These are phyloP conservation scores for Neurospora terricola DNA, from an alignment of 495 filamentous ascomycete genomes.

Conservation along the genomic window DNA sequence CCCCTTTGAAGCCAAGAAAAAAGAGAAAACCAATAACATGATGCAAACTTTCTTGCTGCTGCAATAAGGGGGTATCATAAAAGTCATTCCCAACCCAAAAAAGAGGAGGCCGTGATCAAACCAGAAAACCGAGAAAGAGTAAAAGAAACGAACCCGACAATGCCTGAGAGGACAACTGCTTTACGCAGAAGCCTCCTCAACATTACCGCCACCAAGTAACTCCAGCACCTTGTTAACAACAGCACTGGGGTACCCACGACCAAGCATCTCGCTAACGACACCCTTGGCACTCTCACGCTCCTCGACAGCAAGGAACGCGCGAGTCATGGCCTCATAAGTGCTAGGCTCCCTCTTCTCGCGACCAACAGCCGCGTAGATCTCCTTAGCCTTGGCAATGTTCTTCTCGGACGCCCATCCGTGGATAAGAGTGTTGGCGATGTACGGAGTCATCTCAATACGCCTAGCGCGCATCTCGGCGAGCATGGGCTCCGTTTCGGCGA, in stretches of 20 bases:
- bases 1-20: not conserved
- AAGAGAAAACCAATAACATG: not conserved
- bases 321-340: constrained; percentile 99
- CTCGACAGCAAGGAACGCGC: constrained; percentile 78
- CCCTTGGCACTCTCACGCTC: constrained; percentile 61
- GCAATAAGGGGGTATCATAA: not conserved
- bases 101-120: constrained; percentile 3
- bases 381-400: constrained; percentile 66
- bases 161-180: not conserved
- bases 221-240: constrained; percentile 89
- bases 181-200: constrained; percentile 10
- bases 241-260: constrained; percentile 79
- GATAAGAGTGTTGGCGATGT: constrained; percentile 98
- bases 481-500: constrained; percentile 63
- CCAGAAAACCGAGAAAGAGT: not conserved
- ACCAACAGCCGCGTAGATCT: constrained; percentile 66
- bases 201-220: constrained; percentile 59
- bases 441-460: constrained; percentile 80
- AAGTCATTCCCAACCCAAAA: not conserved
- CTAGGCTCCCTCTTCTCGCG: constrained; percentile 78
- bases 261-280: constrained; percentile 85
- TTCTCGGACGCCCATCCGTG: constrained; percentile 89
- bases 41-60: constrained; percentile 3
- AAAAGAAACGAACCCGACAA: not conserved
- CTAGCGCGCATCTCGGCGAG: constrained; percentile 62